These are phyloP conservation scores for Lipomyces lipofer DNA, from an alignment of 805 yeast genomes.

Conservation along the genomic window DNA sequence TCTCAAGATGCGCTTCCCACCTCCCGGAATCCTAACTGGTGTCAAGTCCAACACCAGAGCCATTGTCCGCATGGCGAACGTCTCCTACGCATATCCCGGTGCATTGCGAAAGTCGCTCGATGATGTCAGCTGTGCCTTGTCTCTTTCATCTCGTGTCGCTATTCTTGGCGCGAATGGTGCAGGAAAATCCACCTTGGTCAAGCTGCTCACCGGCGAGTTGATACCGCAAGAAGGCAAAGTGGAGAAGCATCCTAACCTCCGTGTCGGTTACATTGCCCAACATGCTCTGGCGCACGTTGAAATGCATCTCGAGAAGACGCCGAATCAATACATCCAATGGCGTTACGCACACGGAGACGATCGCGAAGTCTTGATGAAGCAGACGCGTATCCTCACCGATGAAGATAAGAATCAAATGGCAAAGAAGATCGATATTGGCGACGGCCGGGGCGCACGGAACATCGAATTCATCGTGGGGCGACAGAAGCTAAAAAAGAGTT, in stretches of 20 bases:
- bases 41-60: conserved; percentile 93
- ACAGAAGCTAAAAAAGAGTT: conserved; percentile 91
- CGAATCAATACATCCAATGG: conserved; percentile 98
- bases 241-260: conserved; percentile 96
- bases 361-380: conserved; percentile 92
- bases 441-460: conserved; percentile 84
- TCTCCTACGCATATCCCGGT: conserved; percentile 88
- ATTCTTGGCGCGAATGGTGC: conserved; percentile 98
- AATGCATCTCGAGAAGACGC: conserved; percentile 95
- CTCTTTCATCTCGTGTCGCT: conserved; percentile 95
- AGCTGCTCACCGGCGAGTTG: conserved; percentile 87
- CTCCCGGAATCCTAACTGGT: conserved; percentile 97
- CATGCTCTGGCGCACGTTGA: conserved; percentile 98
- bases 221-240: conserved; percentile 85
- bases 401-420: conserved; percentile 76
- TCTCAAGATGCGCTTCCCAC: conserved; percentile 97
- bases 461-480: conserved; percentile 96
- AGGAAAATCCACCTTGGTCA: conserved; percentile 94
- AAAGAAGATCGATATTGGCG: conserved; percentile 75
- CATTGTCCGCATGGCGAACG: conserved; percentile 82
- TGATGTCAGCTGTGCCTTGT: conserved; percentile 83
- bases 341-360: conserved; percentile 97
- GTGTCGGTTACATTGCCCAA: conserved; percentile 98
- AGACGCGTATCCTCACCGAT: conserved; percentile 81
- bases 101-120: conserved; percentile 77